Percentiles rank a stretch among this genome's conserved stretches.
Conservation (phyloP, 192 early-diverging fungal species). For the Coemansia sp. region DNA sequence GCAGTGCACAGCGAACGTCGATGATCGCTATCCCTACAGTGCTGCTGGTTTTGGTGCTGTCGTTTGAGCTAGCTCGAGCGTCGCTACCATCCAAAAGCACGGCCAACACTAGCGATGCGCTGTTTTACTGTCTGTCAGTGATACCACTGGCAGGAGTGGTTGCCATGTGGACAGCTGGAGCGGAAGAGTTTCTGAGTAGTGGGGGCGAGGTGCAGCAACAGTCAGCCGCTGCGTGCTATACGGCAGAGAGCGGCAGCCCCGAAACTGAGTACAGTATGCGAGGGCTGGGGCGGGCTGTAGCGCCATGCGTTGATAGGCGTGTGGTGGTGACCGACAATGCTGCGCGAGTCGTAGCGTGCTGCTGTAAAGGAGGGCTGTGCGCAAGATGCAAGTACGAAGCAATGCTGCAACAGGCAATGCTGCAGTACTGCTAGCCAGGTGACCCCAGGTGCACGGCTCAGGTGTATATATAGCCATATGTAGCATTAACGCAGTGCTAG, state of each 20-base stretch:
- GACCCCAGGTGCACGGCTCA: not conserved
- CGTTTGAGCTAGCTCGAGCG: conserved; percentile 43
- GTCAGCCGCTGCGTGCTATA: not conserved
- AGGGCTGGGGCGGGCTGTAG: not conserved
- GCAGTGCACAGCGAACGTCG: conserved; percentile 2
- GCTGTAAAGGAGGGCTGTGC: conserved; percentile 15
- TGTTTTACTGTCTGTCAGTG: conserved; percentile 48
- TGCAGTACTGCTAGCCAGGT: not conserved
- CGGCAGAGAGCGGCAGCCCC: not conserved
- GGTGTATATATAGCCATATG: not conserved
- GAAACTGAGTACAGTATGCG: conserved; percentile 10
- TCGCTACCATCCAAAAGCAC: conserved; percentile 29
- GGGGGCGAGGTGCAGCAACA: conserved; percentile 1
- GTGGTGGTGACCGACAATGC: not conserved
- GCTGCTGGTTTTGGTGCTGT: conserved; percentile 24
- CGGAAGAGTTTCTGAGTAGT: conserved; percentile 21
- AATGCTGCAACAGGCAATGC: conserved; percentile 27
- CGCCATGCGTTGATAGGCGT: not conserved
- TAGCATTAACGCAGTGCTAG: not conserved
- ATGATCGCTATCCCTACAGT: conserved; percentile 28
- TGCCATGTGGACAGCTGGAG: conserved; percentile 26
- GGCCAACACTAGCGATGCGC: conserved; percentile 47
- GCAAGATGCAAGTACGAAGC: conserved; percentile 29
- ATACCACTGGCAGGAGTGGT: conserved; percentile 28
- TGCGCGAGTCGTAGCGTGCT: conserved; percentile 2